Evolutionary conservation across 108 stramenopile genomes (phyloP).

Genomic region (Stephanodiscus minutulus): DNA sequence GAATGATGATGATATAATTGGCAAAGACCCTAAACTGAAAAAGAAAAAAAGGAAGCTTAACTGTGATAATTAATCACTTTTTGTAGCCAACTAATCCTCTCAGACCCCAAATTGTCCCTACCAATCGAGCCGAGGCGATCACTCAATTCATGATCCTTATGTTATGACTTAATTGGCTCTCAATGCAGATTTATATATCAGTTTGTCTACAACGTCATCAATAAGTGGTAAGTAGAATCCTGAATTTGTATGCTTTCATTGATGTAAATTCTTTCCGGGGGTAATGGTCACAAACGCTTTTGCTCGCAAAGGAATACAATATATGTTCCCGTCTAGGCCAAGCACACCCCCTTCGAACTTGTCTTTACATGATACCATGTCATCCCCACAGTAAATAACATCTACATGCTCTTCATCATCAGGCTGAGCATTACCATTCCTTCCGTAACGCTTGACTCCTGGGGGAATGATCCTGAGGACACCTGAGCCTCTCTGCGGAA

Average conservation of each 20-base stretch:
- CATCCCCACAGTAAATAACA: slow-evolving; percentile 61
- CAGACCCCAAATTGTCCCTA: background rate
- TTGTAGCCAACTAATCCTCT: too few species aligned
- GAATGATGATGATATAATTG: background rate
- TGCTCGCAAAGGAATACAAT: slow-evolving; percentile 67
- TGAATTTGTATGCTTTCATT: background rate
- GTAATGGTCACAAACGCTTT: slow-evolving; percentile 57
- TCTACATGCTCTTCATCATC: slow-evolving; percentile 56
- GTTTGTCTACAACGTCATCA: slow-evolving; percentile 14
- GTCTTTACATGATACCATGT: slow-evolving; percentile 64
- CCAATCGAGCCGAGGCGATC: too few species aligned
- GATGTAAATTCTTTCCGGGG: slow-evolving; percentile 23
- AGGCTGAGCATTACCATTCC: slow-evolving; percentile 21
- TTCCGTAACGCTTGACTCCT: slow-evolving; percentile 27
- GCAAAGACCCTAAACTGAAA: background rate
- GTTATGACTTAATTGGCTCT: slow-evolving; percentile 33
- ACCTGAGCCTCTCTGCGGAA: slow-evolving; percentile 65
- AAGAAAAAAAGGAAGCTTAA: background rate
- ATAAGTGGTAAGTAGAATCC: slow-evolving; percentile 6
- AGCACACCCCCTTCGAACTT: slow-evolving; percentile 78
- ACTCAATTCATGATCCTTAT: background rate
- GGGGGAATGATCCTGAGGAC: slow-evolving; percentile 59
- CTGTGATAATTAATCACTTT: background rate
- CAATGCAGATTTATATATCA: slow-evolving; percentile 12
- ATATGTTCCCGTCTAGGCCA: slow-evolving; percentile 64